These are phyloP conservation scores for Mikania micrantha DNA, from an alignment of 129 eudicot genomes.

Conservation along the genomic window DNA sequence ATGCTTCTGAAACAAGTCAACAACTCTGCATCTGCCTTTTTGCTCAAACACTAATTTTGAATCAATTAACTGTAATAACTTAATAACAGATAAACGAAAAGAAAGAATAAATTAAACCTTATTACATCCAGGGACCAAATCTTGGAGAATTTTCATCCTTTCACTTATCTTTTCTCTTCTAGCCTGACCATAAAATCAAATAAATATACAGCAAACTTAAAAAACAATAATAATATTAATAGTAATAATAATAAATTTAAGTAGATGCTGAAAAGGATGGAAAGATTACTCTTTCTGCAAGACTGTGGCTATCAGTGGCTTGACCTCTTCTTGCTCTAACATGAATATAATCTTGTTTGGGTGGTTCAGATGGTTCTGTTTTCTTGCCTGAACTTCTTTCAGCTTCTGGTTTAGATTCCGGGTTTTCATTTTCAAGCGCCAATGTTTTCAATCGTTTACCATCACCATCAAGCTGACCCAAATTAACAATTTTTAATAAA, in stretches of 20 bases:
- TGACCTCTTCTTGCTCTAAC: conserved; percentile 98
- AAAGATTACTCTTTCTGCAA: conserved; percentile 83
- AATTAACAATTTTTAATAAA: background rate
- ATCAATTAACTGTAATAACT: background rate
- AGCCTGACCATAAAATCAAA: conserved; percentile 45
- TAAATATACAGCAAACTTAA: background rate
- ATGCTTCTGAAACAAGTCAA: background rate
- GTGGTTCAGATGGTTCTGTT: conserved; percentile 56
- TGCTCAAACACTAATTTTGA: background rate
- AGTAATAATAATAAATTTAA: background rate
- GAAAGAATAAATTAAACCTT: conserved; percentile 38
- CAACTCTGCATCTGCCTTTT: background rate
- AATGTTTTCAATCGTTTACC: conserved; percentile 55
- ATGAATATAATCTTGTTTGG: conserved; percentile 91
- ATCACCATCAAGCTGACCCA: conserved; percentile 56
- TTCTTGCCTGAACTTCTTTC: conserved; percentile 63
- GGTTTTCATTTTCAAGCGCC: conserved; percentile 46
- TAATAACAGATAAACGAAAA: too few relatives aligned
- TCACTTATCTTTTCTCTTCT: conserved; percentile 99
- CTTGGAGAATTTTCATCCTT: conserved; percentile 98
- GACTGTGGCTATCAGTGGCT: conserved; percentile 98
- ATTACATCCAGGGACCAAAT: conserved; percentile 90
- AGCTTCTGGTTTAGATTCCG: conserved; percentile 40
- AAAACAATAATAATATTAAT: background rate
- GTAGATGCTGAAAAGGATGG: background rate